phyloP scores from a whole-genome alignment of 495 filamentous ascomycete species.

The Sporormia fimetaria region DNA sequence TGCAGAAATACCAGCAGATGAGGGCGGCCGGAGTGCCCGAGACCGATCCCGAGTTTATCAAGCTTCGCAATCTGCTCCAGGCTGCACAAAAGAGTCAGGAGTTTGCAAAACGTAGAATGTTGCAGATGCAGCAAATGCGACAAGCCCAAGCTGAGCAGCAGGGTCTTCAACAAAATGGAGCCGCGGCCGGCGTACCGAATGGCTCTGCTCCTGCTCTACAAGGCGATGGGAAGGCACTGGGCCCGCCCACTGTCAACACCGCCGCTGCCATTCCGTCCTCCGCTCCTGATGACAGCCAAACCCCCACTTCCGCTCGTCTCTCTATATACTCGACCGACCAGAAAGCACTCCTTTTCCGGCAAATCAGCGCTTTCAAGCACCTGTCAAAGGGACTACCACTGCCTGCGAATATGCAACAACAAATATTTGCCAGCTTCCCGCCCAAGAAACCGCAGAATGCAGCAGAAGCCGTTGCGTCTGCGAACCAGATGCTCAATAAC shows the following conservation, averaged over 20 bases:
- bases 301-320: constrained; percentile 29
- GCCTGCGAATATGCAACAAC: constrained; percentile 58
- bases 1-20: constrained; percentile 72
- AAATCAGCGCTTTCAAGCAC: constrained; percentile 73
- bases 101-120: too few species aligned
- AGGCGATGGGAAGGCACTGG: constrained; percentile 20
- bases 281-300: constrained; percentile 16
- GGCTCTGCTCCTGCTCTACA: constrained; percentile 34
- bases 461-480: constrained; percentile 45
- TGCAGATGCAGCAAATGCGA: too few species aligned
- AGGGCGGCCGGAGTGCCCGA: constrained; percentile 60
- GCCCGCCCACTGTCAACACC: too few species aligned
- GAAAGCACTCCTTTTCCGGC: constrained; percentile 55
- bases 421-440: constrained; percentile 62
- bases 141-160: constrained; percentile 39
- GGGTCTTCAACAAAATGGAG: constrained; percentile 36
- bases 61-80: constrained; percentile 54
- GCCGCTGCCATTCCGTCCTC: constrained; percentile 6
- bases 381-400: constrained; percentile 71
- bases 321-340: constrained; percentile 59
- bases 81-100: constrained; percentile 59
- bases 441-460: constrained; percentile 46
- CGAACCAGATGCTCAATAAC: constrained; percentile 43
- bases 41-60: constrained; percentile 70
- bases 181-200: constrained; percentile 40